Base-by-base conservation (phyloP, 257 asterid genomes). In the Euphrasia confusa region DNA sequence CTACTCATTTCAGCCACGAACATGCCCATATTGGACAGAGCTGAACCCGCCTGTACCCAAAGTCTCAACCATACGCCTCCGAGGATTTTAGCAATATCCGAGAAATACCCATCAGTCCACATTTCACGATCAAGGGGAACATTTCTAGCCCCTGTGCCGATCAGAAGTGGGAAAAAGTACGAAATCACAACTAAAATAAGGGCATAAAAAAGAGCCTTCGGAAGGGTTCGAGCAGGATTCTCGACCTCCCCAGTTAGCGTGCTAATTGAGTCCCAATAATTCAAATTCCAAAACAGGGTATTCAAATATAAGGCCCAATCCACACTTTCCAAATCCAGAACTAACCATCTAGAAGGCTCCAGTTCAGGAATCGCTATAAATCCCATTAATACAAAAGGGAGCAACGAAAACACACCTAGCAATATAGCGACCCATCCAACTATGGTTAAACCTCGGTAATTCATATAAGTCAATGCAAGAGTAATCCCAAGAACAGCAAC, bases 361-460 rank as follows among this genome's bases (percentile, higher is more conserved):
- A 45, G 17, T 13, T 45, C 52, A 7, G 52, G 52, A 13, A 45
- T 3, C 4, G 52, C 52, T 45, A 45, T 45, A 3, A 45, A n/a
- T 12, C 52, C 52, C 52, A 45, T 45, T 2, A 45, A 4, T n/a
- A 45, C 52, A 45, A 45, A 45, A 4, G 52, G 52, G 52, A 45
- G 52, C 52, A 45, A 13, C 14, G 52, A 45, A 45, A 45, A 45
- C 14, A 45, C 52, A 14, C 52, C 52, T 45, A 45, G 7, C 18
- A 45, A 45, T 13, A 45, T 45, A 13, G 52, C 52, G 7, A 45
- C 52, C 52, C 52, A 45, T 45, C 52, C 52, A 45, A 45, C 52
- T 13, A 45, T 45, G 52, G 52, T 45, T 45, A 45, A 45, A 45
- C 52, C 52, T 18, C 52, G 52, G 52, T 45, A 45, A n/a, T 45